Evolutionary conservation across 2,329 filamentous ascomycete species (phyloP).

Genomic region (Nigrospora oryzae): DNA sequence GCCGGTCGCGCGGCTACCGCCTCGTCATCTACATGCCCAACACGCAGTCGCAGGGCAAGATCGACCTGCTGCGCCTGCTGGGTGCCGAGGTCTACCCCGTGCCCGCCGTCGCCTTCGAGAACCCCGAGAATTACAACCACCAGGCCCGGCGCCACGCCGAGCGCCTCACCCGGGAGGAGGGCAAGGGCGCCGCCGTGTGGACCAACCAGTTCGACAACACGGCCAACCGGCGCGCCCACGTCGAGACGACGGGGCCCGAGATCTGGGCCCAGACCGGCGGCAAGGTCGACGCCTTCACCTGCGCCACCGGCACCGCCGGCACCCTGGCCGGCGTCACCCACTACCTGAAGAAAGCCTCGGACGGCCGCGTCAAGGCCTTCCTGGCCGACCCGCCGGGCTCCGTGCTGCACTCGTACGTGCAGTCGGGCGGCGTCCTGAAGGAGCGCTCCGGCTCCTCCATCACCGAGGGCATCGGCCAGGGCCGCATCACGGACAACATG

Average conservation of each 20-base stretch:
- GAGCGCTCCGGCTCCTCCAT: conserved; percentile 82
- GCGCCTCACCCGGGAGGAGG: conserved; percentile 54
- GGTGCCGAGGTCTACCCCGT: conserved; percentile 95
- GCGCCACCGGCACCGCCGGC: conserved; percentile 85
- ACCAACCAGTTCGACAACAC: conserved; percentile 98
- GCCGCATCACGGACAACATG: conserved; percentile 91
- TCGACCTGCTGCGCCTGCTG: conserved; percentile 82
- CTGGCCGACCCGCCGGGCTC: conserved; percentile 91
- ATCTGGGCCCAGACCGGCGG: conserved; percentile 91
- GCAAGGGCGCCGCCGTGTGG: conserved; percentile 62
- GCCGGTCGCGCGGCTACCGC: conserved; percentile 82
- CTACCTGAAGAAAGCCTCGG: conserved; percentile 76
- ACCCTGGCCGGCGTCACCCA: conserved; percentile 84
- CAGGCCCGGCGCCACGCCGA: conserved; percentile 90
- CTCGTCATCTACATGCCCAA: conserved; percentile 99
- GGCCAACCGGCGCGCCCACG: conserved; percentile 86
- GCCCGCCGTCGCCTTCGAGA: conserved; percentile 89
- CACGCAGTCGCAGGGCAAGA: conserved; percentile 96
- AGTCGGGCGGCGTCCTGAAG: conserved; percentile 72
- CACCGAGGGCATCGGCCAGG: conserved; percentile 96
- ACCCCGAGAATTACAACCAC: conserved; percentile 96
- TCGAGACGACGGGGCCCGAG: conserved; percentile 94
- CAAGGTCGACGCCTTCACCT: conserved; percentile 87
- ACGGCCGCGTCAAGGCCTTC: conserved; percentile 75
- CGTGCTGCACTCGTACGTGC: conserved; percentile 87